Evolutionary conservation across 768 basidiomycete genomes (phyloP), one percentile per base, ranked within the genome.

Genomic region (Pulveroboletus sp.): DNA sequence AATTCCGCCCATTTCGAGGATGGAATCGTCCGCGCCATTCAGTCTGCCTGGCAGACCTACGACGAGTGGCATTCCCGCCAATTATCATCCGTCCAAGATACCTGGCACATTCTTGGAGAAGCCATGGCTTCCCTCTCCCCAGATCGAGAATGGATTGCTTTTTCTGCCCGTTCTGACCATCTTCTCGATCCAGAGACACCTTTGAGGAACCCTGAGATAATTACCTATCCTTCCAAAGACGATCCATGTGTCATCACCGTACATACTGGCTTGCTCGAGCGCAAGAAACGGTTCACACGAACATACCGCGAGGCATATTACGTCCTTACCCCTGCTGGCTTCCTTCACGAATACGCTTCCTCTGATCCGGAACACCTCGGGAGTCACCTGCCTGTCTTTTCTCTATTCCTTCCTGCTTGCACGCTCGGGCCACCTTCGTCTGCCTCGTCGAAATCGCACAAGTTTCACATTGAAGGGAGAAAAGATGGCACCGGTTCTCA

Each of bases 181-280:
- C 81, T 99, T 14, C 78, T 99, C 43, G 93, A 99, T 68, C 95
- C 95, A 1, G 94, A 98, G 61, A 99, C 95, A 0, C 95, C 95
- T 2, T 76, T 98, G 14, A 77, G 93, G 17, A 87, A 91, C 60
- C 84, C 84, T 0, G 75, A 77, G 47, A 71, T 76, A 33, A 86
- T 98, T 62, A 73, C 78, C 43, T 98, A 96, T 70, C 95, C 95
- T 0, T 81, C 82, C 51, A 95, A 91, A 69, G 89, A 93, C 52
- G 94, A 99, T 62, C 86, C 92, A 0, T 80, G 81, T 35, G 89
- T 95, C 43, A 69, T 82, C 9, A 76, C 93, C 3, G 89, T 97
- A 1, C 95, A 98, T 71, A 82, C 82, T 0, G 96, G 96, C 24
- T 73, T 89, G 50, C 73, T 98, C 45, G 93, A 97, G 73, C 84